phyloP scores from a whole-genome alignment of 768 basidiomycete species.

The Boletus rubescentipes region DNA sequence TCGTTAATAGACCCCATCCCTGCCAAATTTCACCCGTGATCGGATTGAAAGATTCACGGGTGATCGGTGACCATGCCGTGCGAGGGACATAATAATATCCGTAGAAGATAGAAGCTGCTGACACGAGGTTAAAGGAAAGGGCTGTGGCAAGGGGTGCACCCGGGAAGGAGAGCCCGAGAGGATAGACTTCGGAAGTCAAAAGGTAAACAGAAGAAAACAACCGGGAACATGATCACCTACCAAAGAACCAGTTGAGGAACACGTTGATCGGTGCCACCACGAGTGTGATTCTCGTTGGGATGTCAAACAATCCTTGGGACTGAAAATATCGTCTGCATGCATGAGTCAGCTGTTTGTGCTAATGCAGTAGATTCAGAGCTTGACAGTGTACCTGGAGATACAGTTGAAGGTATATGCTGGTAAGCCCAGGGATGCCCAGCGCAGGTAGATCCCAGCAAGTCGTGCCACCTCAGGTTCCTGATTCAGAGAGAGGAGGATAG shows the following conservation, averaged over 20 bases:
- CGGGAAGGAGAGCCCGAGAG: conserved; percentile 81
- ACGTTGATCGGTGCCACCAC: conserved; percentile 86
- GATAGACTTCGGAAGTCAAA: conserved; percentile 30
- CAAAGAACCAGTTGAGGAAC: conserved; percentile 78
- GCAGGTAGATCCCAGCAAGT: conserved; percentile 74
- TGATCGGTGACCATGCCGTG: conserved; percentile 73
- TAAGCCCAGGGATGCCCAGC: conserved; percentile 73
- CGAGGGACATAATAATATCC: conserved; percentile 58
- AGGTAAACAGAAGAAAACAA: conserved; percentile 1
- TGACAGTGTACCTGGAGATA: conserved; percentile 44
- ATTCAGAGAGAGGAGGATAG: conserved; percentile 67
- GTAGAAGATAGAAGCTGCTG: conserved; percentile 58
- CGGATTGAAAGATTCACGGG: conserved; percentile 38
- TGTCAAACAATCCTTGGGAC: conserved; percentile 80
- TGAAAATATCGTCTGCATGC: conserved; percentile 54
- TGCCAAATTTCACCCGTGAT: conserved; percentile 63
- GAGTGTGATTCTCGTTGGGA: conserved; percentile 82
- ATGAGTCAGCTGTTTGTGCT: neutral
- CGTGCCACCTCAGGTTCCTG: conserved; percentile 85
- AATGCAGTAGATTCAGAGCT: neutral
- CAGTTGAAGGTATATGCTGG: conserved; percentile 68
- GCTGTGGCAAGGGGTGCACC: conserved; percentile 92
- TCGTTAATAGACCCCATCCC: conserved; percentile 63
- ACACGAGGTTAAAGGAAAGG: conserved; percentile 83
- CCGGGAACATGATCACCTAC: conserved; percentile 35